Percentiles rank a stretch among this genome's conserved stretches.
phyloP scores from a whole-genome alignment of 208 protist genomes.

The Trypanosoma brucei region DNA sequence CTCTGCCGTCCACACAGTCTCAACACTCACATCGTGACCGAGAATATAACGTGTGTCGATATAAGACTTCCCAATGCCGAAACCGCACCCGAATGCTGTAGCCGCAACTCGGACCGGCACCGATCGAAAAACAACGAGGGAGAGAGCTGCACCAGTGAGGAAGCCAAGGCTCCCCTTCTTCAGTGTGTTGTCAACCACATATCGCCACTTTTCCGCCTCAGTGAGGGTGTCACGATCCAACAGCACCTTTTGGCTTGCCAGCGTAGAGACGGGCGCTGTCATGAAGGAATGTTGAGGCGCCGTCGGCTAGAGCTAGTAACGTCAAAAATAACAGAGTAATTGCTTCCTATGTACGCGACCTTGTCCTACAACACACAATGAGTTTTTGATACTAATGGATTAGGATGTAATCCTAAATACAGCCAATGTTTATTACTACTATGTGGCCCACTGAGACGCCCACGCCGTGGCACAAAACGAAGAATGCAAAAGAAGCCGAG shows the following conservation, averaged over 20 bases:
- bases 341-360: too few relatives aligned
- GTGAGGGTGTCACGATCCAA: constrained; percentile 61
- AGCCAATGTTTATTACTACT: too few relatives aligned
- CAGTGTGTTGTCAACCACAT: constrained; percentile 71
- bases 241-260: constrained; percentile 26
- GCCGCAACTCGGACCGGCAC: constrained; percentile 41
- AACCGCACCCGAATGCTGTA: constrained; percentile 68
- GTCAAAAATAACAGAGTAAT: too few relatives aligned
- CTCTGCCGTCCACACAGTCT: constrained; percentile 61
- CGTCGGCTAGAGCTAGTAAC: too few relatives aligned
- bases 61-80: constrained; percentile 79
- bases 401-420: too few relatives aligned
- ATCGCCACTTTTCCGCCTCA: constrained; percentile 76
- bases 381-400: too few relatives aligned
- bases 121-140: constrained; percentile 66
- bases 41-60: constrained; percentile 83
- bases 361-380: too few relatives aligned
- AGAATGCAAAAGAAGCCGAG: too few relatives aligned
- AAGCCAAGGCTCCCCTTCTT: constrained; percentile 74
- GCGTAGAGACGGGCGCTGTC: constrained; percentile 13
- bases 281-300: not conserved
- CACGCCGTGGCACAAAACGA: too few relatives aligned
- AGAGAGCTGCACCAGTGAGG: constrained; percentile 52
- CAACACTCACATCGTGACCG: constrained; percentile 70
- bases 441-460: too few relatives aligned